Conservation (phyloP, 306 rosid species). For the Arachis stenosperma region DNA sequence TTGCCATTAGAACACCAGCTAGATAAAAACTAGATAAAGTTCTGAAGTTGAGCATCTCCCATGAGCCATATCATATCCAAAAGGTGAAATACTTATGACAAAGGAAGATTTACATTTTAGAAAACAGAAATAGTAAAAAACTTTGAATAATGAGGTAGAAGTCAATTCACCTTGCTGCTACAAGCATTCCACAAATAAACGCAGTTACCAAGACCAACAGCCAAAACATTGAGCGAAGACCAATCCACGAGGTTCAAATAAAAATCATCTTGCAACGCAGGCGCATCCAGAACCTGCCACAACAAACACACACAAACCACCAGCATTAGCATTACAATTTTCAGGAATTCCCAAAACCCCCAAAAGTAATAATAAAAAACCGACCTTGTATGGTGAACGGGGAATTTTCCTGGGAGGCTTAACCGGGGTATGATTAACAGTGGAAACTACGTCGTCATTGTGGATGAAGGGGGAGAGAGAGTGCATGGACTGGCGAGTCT, state of each 20-base stretch:
- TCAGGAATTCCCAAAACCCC: not conserved
- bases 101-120: not conserved
- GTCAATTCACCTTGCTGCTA: slow-evolving; percentile 71
- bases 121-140: not conserved
- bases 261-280: slow-evolving; percentile 90
- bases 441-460: slow-evolving; percentile 42
- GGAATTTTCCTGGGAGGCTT: slow-evolving; percentile 79
- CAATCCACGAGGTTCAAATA: slow-evolving; percentile 91
- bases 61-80: not conserved
- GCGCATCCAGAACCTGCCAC: slow-evolving; percentile 82
- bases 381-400: slow-evolving; percentile 77
- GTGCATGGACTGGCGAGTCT: slow-evolving; percentile 75
- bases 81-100: not conserved
- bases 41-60: too few relatives aligned
- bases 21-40: not conserved
- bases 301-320: not conserved
- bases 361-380: not conserved
- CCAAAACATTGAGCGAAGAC: slow-evolving; percentile 82
- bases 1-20: not conserved
- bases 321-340: not conserved
- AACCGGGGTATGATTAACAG: slow-evolving; percentile 51
- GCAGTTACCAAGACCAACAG: slow-evolving; percentile 82
- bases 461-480: slow-evolving; percentile 65
- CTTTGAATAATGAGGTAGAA: not conserved
- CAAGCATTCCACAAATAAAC: slow-evolving; percentile 94